phyloP scores from a whole-genome alignment of 371 early-diverging fungal species.

The Thermomucor indicae-seudaticae region DNA sequence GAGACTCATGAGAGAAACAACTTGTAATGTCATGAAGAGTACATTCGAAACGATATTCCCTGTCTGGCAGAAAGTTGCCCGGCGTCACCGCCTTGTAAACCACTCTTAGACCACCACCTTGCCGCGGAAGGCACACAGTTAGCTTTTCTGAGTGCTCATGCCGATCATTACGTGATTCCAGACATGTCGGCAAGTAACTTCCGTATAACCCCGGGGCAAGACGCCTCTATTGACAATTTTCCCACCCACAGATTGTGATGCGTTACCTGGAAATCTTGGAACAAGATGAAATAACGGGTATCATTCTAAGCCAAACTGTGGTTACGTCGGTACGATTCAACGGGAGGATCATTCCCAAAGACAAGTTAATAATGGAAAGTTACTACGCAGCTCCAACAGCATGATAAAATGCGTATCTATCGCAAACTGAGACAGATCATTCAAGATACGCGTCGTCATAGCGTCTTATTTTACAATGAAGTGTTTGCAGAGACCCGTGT shows the following conservation, averaged over 20 bases:
- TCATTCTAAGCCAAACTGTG: conserved; percentile 67
- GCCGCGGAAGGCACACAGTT: conserved; percentile 32
- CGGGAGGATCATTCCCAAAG: neutral
- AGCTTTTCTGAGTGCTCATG: conserved; percentile 36
- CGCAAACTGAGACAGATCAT: conserved; percentile 58
- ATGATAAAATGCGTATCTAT: conserved; percentile 58
- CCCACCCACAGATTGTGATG: conserved; percentile 40
- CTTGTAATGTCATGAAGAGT: conserved; percentile 27
- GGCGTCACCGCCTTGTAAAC: conserved; percentile 23
- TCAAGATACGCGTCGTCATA: conserved; percentile 50
- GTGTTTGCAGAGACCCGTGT: conserved; percentile 48
- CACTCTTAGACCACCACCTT: neutral
- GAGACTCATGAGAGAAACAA: neutral
- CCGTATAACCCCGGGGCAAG: neutral
- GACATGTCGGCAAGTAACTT: conserved; percentile 51
- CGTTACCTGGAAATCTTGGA: conserved; percentile 57
- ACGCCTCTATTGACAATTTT: conserved; percentile 2
- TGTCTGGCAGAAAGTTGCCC: conserved; percentile 52
- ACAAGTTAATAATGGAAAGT: neutral
- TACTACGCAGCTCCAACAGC: conserved; percentile 50
- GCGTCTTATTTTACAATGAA: conserved; percentile 66
- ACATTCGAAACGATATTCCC: conserved; percentile 62
- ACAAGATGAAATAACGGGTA: conserved; percentile 53
- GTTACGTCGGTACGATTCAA: conserved; percentile 45
- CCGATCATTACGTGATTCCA: conserved; percentile 47